Base-by-base conservation (phyloP, 108 stramenopile species). In the Cyclotella atomus region DNA sequence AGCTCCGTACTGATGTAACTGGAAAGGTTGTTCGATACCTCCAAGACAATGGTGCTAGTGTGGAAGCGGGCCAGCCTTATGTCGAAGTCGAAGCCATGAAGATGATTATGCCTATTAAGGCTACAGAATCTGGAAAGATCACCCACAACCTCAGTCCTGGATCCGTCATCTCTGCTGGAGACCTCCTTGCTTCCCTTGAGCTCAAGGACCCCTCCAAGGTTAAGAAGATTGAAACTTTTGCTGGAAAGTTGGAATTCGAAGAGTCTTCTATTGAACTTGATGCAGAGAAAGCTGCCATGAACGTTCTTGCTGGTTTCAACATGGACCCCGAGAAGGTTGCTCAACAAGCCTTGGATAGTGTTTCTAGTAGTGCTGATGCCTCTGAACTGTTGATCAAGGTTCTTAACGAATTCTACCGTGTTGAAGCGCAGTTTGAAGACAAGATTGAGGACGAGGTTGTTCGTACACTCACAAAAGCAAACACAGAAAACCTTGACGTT, bases 11-110 rank as follows among this genome's bases (percentile, higher is more conserved):
- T 36, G 97, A 97, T 86, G 97, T 99, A 28, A 98, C 98, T 46
- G 98, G 98, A 47, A 99, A 99, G 84, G 94, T 99, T 65, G 98
- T 98, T n/a, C 97, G 98, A 14, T 98, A 93, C 85, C 83, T 99
- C 30, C 94, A 97, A 70, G 96, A 97, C 55, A 94, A 90, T 70
- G 96, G 97, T 12, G 88, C 81, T 16, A 81, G 84, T n/a, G 97
- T 99, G 19, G 82, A 88, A 64, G 84, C 83, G 50, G 98, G 96
- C 0, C 78, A 96, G 68, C 94, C 98, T 12, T 99, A 79, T 70
- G 96, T 97, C 41, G 98, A 99, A 74, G 96, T 96, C 29, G 95
- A 97, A 60, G 96, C 94, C 3, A 96, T 96, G 95, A 96, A 96
- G 84, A 96, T 96, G 95, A 96, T 96, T 70, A 96, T 96, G 90